Evolutionary conservation across 2,329 filamentous ascomycete genomes (phyloP).

Genomic region (Biscogniauxia sp.): DNA sequence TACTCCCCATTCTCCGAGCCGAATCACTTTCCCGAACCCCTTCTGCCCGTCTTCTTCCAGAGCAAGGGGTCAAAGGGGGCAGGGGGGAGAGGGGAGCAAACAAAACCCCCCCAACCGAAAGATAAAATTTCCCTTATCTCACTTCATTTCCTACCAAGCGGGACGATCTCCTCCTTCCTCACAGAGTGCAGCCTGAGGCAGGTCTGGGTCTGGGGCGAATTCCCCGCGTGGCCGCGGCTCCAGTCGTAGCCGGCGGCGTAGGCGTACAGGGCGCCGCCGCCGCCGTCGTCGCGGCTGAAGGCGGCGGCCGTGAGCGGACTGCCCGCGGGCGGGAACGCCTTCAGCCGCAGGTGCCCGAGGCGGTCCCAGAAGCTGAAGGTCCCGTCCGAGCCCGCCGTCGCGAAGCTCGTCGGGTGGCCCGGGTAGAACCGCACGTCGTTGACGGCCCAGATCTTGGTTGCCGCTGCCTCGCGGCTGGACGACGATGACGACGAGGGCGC

Average conservation of each 20-base stretch:
- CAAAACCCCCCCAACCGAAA: not conserved
- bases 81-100: no score
- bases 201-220: conserved; percentile 22
- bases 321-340: conserved; percentile 45
- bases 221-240: conserved; percentile 58
- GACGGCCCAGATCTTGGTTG: conserved; percentile 31
- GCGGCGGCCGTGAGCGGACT: conserved; percentile 58
- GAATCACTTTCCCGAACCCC: no score
- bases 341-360: conserved; percentile 46
- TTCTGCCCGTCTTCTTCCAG: no score
- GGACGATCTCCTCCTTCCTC: conserved; percentile 16
- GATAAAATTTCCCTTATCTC: not conserved
- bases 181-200: conserved; percentile 31
- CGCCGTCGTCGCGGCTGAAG: conserved; percentile 62
- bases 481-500: no score
- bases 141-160: conserved; percentile 9
- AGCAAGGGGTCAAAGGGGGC: no score
- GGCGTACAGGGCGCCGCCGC: conserved; percentile 54
- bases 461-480: not conserved
- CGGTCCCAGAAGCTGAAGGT: conserved; percentile 55
- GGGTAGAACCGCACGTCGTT: conserved; percentile 35
- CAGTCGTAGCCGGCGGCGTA: conserved; percentile 71
- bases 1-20: no score
- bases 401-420: conserved; percentile 19
- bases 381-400: conserved; percentile 37